A percentile compares a stretch with the other conserved stretches of the same genome.
Evolutionary conservation across 805 yeast species (phyloP).

Genomic region (Phaffomyces antillensis): DNA sequence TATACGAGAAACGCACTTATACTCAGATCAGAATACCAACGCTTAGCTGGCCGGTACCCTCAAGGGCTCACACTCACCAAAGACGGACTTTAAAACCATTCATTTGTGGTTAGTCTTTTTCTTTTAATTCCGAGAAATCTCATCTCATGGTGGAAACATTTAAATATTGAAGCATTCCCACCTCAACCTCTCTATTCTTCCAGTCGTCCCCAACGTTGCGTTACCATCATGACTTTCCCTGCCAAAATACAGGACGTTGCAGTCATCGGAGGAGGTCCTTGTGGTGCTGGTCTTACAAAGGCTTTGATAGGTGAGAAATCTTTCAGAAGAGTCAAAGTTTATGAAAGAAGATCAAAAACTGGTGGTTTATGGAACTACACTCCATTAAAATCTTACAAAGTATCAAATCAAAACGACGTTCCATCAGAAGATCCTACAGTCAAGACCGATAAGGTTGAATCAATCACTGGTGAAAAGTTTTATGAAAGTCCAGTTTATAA

Average conservation of each 20-base stretch:
- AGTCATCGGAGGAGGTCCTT: slow-evolving; percentile 74
- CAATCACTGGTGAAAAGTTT: slow-evolving; percentile 22
- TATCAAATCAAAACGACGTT: slow-evolving; percentile 7
- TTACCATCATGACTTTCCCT: neutral
- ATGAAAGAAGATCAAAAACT: slow-evolving; percentile 48
- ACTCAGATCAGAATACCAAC: too few species aligned
- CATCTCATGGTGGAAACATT: neutral
- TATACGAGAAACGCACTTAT: too few species aligned
- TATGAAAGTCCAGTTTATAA: slow-evolving; percentile 57
- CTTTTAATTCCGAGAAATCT: neutral
- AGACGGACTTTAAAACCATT: neutral
- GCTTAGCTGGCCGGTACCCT: too few species aligned
- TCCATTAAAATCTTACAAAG: slow-evolving; percentile 8
- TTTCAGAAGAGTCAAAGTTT: slow-evolving; percentile 44
- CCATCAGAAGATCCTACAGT: slow-evolving; percentile 26
- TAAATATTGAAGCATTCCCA: neutral
- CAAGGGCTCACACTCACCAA: neutral
- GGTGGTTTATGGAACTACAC: slow-evolving; percentile 78
- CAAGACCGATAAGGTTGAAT: slow-evolving; percentile 13
- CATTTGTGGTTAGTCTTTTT: neutral
- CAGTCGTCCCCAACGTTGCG: neutral
- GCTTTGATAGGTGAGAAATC: slow-evolving; percentile 49
- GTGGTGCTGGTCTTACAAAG: slow-evolving; percentile 59
- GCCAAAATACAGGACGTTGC: slow-evolving; percentile 33
- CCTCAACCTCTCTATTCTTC: too few species aligned